These are phyloP conservation scores for Penicillium sp. DNA, from an alignment of 2,329 filamentous ascomycete species.

Conservation along the genomic window DNA sequence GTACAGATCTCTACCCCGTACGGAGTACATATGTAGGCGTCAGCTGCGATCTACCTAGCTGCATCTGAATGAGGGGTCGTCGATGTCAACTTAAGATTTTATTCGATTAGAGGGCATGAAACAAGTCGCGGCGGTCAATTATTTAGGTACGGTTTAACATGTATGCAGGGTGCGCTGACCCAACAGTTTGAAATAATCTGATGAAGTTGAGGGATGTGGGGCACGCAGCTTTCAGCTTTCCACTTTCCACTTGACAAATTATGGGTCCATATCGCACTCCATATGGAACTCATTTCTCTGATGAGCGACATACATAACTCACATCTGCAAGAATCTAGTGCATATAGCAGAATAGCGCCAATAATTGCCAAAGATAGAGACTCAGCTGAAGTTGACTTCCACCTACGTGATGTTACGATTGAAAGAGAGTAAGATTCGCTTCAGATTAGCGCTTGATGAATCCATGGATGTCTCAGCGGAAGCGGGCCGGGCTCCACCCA, in stretches of 20 bases:
- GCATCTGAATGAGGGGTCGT: not conserved
- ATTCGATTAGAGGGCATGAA: not conserved
- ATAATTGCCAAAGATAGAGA: not conserved
- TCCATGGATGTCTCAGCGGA: slow-evolving; percentile 1
- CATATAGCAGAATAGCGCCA: too few species aligned
- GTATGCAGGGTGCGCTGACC: not conserved
- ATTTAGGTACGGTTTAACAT: not conserved
- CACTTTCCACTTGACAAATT: not conserved
- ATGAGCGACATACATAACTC: not conserved
- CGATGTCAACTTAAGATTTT: not conserved
- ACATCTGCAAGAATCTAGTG: not conserved
- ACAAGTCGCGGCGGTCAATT: not conserved
- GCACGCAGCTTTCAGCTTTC: not conserved
- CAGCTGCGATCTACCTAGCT: not conserved
- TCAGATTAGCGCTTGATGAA: not conserved
- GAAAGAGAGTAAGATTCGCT: not conserved
- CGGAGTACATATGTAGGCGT: not conserved
- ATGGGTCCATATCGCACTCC: not conserved
- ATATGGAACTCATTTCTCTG: not conserved
- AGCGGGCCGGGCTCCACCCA: slow-evolving; percentile 3
- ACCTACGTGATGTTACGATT: not conserved
- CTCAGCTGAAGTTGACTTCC: not conserved
- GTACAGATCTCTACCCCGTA: not conserved
- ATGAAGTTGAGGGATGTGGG: not conserved
- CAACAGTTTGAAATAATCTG: not conserved